Base-by-base conservation (phyloP, 148 eudicot genomes). In the Nyssa sinensis region DNA sequence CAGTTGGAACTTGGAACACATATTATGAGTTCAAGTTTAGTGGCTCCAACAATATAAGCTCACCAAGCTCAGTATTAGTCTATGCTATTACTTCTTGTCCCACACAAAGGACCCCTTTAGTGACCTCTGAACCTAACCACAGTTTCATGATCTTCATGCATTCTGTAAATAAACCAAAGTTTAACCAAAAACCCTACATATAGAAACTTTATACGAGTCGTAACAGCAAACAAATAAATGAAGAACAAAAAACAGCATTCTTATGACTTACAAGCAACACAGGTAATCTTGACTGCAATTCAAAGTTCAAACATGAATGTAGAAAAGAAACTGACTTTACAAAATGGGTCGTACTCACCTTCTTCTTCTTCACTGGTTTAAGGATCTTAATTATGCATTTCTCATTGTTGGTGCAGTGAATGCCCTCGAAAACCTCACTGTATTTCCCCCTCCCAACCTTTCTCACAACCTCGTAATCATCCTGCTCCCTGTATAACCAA, bases 371-470 rank as follows among this genome's bases (percentile, higher is more conserved):
- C 28, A 93, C 97, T 34, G 98, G 98, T 75, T 93, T 91, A 62
- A 93, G 97, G 74, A 93, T 91, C 87, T 93, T 93, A 62, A 93
- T 91, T n/a, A 93, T 59, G 80, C 98, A 93, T 71, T 93, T 93
- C 28, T 93, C 97, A 67, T 88, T 88, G 63, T 87, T 82, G 32
- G 88, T 80, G 78, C 84, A 82, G 78, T 90, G 97, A 79, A 89
- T 74, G 4, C 98, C 98, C 73, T 93, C 94, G 29, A 93, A 93
- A 67, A 93, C 98, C 90, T 93, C 98, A 49, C 98, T 93, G 72
- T 93, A 93, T 75, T 93, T 93, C 11, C 98, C 98, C 60, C 97
- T 89, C 32, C 98, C 98, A 51, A 93, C 97, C 84, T 93, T 93
- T 88, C 87, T 91, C 78, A 91, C 98, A 69, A 93, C 98, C 88